Percentiles rank a stretch among this genome's conserved stretches.
Evolutionary conservation across 371 early-diverging fungal genomes (phyloP).

Genomic region (Lichtheimia corymbifera): DNA sequence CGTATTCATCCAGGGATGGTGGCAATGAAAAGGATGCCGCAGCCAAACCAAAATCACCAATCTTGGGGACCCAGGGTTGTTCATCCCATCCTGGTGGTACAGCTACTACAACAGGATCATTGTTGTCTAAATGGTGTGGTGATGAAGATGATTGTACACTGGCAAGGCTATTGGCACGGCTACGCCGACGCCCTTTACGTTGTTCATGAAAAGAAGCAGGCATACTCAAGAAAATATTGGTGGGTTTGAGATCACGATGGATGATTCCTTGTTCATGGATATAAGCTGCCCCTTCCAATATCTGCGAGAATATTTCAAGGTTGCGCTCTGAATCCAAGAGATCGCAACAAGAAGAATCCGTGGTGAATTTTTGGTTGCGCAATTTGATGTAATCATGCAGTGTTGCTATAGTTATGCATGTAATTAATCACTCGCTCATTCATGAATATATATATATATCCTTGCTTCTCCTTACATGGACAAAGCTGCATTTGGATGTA

Average conservation of each 20-base stretch:
- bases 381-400: conserved; percentile 44
- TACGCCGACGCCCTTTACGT: conserved; percentile 4
- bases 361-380: conserved; percentile 30
- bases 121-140: conserved; percentile 13
- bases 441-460: background rate
- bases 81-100: conserved; percentile 30
- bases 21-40: conserved; percentile 35
- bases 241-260: conserved; percentile 82
- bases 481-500: conserved; percentile 91
- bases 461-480: conserved; percentile 48
- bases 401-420: conserved; percentile 25
- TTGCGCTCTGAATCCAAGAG: conserved; percentile 47
- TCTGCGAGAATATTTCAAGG: conserved; percentile 51
- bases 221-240: conserved; percentile 71
- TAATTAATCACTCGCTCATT: background rate
- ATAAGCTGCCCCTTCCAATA: conserved; percentile 67
- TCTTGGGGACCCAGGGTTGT: conserved; percentile 63
- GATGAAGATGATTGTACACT: background rate
- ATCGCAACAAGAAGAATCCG: background rate
- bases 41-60: conserved; percentile 90
- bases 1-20: background rate
- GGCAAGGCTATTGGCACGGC: conserved; percentile 11
- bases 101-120: conserved; percentile 21
- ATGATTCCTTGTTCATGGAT: conserved; percentile 74
- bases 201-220: conserved; percentile 11